These are phyloP conservation scores for carrot (Daucus carota) DNA, from an alignment of 129 eudicot genomes.

Conservation along the genomic window DH1_v3.0 NC_030382.2:44058001-44058500, in stretches of 20 bases:
- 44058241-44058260: conserved; percentile 42
- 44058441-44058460: neutral
- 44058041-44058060: conserved; percentile 83
- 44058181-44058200: neutral
- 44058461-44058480: neutral
- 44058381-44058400: conserved; percentile 73
- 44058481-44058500: conserved; percentile 77
- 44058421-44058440: neutral
- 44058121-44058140: neutral
- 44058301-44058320: conserved; percentile 55
- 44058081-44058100: neutral
- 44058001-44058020: conserved; percentile 42
- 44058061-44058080: conserved; percentile 40
- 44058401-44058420: conserved; percentile 27
- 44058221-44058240: neutral
- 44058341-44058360: conserved; percentile 79
- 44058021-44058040: conserved; percentile 98
- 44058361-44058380: conserved; percentile 71
- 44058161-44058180: neutral
- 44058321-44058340: conserved; percentile 53
- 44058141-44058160: neutral
- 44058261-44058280: conserved; percentile 85
- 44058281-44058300: conserved; percentile 62
- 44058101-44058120: neutral
- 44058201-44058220: neutral